Base-by-base conservation (phyloP, 148 eudicot species). In the Diospyros kaki region DNA sequence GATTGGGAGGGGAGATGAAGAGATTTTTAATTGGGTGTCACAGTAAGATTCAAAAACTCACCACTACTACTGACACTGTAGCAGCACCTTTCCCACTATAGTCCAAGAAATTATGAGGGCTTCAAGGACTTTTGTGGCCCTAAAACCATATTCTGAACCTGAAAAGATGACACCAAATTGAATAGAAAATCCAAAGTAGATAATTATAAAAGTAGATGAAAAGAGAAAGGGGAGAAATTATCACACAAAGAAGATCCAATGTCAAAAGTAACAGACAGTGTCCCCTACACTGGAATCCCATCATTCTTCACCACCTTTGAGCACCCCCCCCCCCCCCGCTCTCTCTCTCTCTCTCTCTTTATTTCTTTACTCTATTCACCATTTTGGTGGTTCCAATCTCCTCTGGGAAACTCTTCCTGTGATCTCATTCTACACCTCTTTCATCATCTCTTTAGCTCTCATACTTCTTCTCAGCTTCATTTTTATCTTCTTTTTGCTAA, bases 131-230 rank as follows among this genome's bases (percentile, higher is more conserved):
- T 4, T 48, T 48, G 4, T 48, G 4, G 52, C 6, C 4, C 52
- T 48, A 4, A 4, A 48, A 48, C 52, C 1, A 48, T 48, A 2
- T 62, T 28, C 44, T 43, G 66, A 14, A 44, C 41, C 56, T 58
- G 52, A 51, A 53, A 69, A 15, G 60, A 69, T 58, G 59, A 8
- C 54, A 44, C 66, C 75, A 44, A 14, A 40, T 72, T 45, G 17
- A 2, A 44, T 72, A 59, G 41, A 72, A 72, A 59, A 72, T 59
- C 58, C 55, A 59, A 72, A 72, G 53, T 44, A 46, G 51, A 43
- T 58, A 71, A 59, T n/a, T n/a, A n/a, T n/a, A n/a, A 58, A 55
- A 58, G 13, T 14, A 71, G 42, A 71, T 12, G n/a, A 12, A 63
- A 6, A 14, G 17, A 58, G 52, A 8, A 48, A 8, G 8, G 52